phyloP scores from a whole-genome alignment of 2,329 filamentous ascomycete genomes.

The Ilyonectria sp. region DNA sequence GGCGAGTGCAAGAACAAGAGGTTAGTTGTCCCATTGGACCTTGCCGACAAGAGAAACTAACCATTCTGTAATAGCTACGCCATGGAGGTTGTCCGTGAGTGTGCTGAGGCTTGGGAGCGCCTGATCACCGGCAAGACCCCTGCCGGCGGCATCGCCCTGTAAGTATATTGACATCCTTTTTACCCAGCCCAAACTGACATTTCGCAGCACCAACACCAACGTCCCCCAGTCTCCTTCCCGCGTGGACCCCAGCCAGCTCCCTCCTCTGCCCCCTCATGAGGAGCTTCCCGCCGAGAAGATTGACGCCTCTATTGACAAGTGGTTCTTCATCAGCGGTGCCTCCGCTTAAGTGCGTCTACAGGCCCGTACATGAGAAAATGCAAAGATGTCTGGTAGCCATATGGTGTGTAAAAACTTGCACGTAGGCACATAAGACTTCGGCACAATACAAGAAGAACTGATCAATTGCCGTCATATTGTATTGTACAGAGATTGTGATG shows the following conservation, averaged over 20 bases:
- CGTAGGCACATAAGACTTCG: conserved; percentile 34
- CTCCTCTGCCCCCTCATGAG: conserved; percentile 84
- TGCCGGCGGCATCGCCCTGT: conserved; percentile 85
- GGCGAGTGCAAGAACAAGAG: conserved; percentile 99
- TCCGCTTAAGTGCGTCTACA: conserved; percentile 72
- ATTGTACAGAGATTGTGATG: conserved; percentile 45
- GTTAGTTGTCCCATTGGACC: conserved; percentile 60
- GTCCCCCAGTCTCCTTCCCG: conserved; percentile 82
- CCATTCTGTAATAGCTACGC: conserved; percentile 76
- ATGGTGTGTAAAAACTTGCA: conserved; percentile 37
- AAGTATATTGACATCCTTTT: conserved; percentile 59
- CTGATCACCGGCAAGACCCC: conserved; percentile 92
- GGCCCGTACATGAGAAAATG: conserved; percentile 30
- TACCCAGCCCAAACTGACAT: conserved; percentile 48
- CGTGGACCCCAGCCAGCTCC: conserved; percentile 78
- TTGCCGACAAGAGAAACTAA: conserved; percentile 15
- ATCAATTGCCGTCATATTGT: conserved; percentile 46
- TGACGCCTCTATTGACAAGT: conserved; percentile 98
- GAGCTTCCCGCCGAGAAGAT: conserved; percentile 89
- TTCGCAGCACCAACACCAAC: conserved; percentile 82
- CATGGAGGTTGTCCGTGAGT: conserved; percentile 95
- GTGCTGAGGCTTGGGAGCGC: conserved; percentile 96
- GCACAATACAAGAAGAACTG: conserved; percentile 41
- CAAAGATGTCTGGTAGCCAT: conserved; percentile 31
- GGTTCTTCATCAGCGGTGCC: conserved; percentile 99